phyloP scores from a whole-genome alignment of 768 basidiomycete genomes.

The Boletellus ananas region DNA sequence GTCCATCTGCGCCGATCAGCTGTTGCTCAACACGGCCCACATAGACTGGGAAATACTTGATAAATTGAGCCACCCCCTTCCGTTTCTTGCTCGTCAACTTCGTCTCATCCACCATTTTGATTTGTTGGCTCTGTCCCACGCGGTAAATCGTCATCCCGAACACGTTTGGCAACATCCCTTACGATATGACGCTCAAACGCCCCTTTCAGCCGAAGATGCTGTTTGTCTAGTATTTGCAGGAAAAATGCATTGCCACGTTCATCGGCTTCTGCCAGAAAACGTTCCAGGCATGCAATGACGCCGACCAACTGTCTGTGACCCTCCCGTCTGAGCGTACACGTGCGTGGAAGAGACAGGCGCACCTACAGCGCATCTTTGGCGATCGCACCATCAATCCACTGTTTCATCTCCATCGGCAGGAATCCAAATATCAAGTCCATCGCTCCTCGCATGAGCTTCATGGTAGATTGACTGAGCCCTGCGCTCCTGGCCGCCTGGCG shows the following conservation, averaged over 20 bases:
- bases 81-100: constrained; percentile 91
- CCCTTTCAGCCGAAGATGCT: constrained; percentile 72
- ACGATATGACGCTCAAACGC: constrained; percentile 76
- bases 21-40: constrained; percentile 81
- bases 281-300: constrained; percentile 73
- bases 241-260: constrained; percentile 74
- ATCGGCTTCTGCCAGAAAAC: constrained; percentile 71
- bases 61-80: constrained; percentile 86
- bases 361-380: constrained; percentile 70
- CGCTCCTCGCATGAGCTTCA: constrained; percentile 79
- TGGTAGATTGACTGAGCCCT: constrained; percentile 62
- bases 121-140: constrained; percentile 67
- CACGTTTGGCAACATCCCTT: constrained; percentile 21
- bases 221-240: constrained; percentile 74
- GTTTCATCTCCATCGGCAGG: constrained; percentile 74
- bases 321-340: constrained; percentile 4
- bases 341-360: background rate
- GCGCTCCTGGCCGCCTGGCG: constrained; percentile 79
- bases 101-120: constrained; percentile 84
- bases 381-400: constrained; percentile 79
- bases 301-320: constrained; percentile 75
- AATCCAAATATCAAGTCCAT: constrained; percentile 97
- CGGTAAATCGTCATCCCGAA: background rate
- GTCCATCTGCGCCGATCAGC: constrained; percentile 67
- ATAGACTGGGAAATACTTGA: constrained; percentile 90